Evolutionary conservation across 2,329 filamentous ascomycete species (phyloP).

Genomic region (Stenocarpella maydis): DNA sequence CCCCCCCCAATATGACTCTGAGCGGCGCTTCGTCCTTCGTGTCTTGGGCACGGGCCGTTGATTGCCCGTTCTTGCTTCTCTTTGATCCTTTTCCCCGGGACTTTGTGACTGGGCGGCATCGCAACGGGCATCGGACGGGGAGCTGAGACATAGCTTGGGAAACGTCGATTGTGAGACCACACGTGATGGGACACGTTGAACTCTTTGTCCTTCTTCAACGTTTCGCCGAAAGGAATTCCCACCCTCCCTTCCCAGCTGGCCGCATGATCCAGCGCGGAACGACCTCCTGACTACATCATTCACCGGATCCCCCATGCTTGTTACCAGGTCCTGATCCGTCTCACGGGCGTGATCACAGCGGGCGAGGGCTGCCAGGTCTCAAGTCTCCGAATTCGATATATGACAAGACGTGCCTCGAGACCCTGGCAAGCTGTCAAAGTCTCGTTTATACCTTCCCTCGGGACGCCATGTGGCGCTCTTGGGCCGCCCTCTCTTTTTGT

Average conservation of each 20-base stretch:
- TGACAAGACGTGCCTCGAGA: slow-evolving; percentile 21
- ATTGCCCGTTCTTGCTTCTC: neutral
- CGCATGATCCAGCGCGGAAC: slow-evolving; percentile 3
- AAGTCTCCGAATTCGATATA: slow-evolving; percentile 4
- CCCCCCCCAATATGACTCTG: neutral
- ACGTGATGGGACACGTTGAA: slow-evolving; percentile 34
- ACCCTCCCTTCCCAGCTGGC: neutral
- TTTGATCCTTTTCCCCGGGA: neutral
- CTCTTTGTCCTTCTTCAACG: slow-evolving; percentile 22
- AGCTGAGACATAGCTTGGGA: slow-evolving; percentile 28
- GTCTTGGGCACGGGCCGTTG: neutral
- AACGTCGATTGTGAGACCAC: slow-evolving; percentile 34
- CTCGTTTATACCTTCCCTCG: slow-evolving; percentile 23
- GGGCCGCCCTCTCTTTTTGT: slow-evolving; percentile 2
- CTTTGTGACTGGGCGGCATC: slow-evolving; percentile 19
- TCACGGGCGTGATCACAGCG: slow-evolving; percentile 13
- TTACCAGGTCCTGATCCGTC: slow-evolving; percentile 4
- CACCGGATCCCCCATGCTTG: neutral
- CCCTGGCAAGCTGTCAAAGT: slow-evolving; percentile 25
- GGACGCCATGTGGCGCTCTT: slow-evolving; percentile 13
- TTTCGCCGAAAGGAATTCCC: neutral
- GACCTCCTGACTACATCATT: slow-evolving; percentile 13
- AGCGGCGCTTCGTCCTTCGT: neutral
- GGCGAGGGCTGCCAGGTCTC: slow-evolving; percentile 15
- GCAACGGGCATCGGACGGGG: slow-evolving; percentile 21